phyloP scores from a whole-genome alignment of 768 basidiomycete genomes.

The Leccinellum albellum region DNA sequence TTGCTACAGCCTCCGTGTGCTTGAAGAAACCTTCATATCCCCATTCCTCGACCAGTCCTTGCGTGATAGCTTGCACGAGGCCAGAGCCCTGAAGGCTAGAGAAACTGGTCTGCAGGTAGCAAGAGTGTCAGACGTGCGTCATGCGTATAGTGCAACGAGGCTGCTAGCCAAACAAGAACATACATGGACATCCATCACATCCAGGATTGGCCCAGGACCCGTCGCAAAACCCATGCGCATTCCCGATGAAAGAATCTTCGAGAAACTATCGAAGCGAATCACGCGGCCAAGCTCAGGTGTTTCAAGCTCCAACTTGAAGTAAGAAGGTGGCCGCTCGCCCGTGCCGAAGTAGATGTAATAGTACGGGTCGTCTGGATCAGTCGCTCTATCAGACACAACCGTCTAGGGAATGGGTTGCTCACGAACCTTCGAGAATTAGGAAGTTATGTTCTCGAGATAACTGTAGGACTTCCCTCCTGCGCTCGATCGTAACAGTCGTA shows the following conservation, averaged over 20 bases:
- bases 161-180: slow-evolving; percentile 25
- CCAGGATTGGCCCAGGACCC: slow-evolving; percentile 64
- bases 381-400: not conserved
- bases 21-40: slow-evolving; percentile 69
- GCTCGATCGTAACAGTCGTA: slow-evolving; percentile 64
- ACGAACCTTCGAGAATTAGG: slow-evolving; percentile 77
- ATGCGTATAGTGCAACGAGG: slow-evolving; percentile 9
- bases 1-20: slow-evolving; percentile 67
- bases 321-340: slow-evolving; percentile 62
- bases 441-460: slow-evolving; percentile 73
- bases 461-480: slow-evolving; percentile 67
- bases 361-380: slow-evolving; percentile 68
- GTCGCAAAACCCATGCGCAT: slow-evolving; percentile 80
- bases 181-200: slow-evolving; percentile 70
- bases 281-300: slow-evolving; percentile 71
- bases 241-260: slow-evolving; percentile 76
- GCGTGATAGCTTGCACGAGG: slow-evolving; percentile 60
- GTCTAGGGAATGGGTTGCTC: not conserved
- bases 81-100: slow-evolving; percentile 66
- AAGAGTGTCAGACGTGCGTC: slow-evolving; percentile 8
- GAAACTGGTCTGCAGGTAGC: slow-evolving; percentile 48
- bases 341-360: slow-evolving; percentile 74
- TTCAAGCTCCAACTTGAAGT: slow-evolving; percentile 75
- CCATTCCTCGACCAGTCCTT: slow-evolving; percentile 62
- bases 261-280: slow-evolving; percentile 85